A percentile compares a stretch with the other conserved stretches of the same genome.
phyloP scores from a whole-genome alignment of 2,329 filamentous ascomycete genomes.

The Dothiorella sarmentorum region DNA sequence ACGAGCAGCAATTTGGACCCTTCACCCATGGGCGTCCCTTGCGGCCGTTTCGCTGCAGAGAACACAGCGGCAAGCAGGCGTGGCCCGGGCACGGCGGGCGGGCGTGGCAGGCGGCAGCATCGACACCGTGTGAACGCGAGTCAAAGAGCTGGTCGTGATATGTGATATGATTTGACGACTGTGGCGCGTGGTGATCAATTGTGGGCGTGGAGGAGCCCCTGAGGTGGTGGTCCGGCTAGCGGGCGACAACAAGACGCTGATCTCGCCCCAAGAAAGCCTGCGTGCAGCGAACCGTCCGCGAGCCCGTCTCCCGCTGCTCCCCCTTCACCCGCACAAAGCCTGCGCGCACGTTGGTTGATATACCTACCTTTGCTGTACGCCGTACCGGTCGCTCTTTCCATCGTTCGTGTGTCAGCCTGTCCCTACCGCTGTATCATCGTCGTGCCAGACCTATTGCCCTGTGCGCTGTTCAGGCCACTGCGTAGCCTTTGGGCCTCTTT shows the following conservation, averaged over 20 bases:
- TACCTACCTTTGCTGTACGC: no score
- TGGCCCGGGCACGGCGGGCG: no score
- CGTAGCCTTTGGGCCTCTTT: neutral
- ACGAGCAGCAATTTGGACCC: neutral
- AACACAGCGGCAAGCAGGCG: neutral
- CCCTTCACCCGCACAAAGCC: conserved; percentile 1
- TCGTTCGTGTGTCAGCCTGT: neutral
- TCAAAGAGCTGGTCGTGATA: neutral
- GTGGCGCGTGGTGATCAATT: neutral
- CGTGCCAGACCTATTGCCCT: conserved; percentile 5
- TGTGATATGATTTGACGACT: neutral
- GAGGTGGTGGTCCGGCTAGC: neutral
- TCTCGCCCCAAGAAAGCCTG: neutral
- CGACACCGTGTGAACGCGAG: neutral
- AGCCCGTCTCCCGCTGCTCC: neutral
- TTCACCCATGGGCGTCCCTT: conserved; percentile 1
- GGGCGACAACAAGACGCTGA: conserved; percentile 8
- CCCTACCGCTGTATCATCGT: conserved; percentile 10
- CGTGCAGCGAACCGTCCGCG: neutral
- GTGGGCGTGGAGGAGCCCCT: conserved; percentile 2
- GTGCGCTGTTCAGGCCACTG: conserved; percentile 2
- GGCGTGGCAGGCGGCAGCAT: neutral
- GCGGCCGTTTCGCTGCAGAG: conserved; percentile 4
- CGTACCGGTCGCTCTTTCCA: neutral
- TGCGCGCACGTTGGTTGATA: conserved; percentile 9